Evolutionary conservation across 805 yeast species (phyloP).

Genomic region (Danielia reshetovae): DNA sequence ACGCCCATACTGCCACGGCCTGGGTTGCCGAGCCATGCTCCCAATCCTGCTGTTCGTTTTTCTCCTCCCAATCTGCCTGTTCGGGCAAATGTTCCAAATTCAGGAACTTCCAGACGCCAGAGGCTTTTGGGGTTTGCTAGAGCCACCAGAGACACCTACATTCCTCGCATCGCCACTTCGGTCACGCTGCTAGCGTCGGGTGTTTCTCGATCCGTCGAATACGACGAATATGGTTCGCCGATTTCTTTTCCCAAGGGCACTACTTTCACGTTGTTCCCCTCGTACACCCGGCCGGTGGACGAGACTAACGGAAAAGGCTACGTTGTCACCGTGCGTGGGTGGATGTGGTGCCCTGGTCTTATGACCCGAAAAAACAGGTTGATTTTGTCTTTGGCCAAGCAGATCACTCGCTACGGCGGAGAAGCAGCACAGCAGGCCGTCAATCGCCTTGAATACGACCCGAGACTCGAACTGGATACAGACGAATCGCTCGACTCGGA

Average conservation of each 20-base stretch:
- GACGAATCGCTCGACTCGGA: conserved; percentile 7
- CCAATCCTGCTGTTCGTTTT: too few relatives aligned
- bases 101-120: conserved; percentile 35
- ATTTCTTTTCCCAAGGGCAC: conserved; percentile 51
- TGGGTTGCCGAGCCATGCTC: too few relatives aligned
- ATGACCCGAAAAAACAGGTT: conserved; percentile 68
- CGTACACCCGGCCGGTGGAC: conserved; percentile 28
- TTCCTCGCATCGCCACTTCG: conserved; percentile 48
- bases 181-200: conserved; percentile 47
- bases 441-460: conserved; percentile 11
- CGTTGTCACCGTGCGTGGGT: conserved; percentile 65
- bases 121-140: conserved; percentile 48
- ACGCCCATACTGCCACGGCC: conserved; percentile 1
- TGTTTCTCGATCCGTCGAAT: conserved; percentile 28
- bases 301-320: conserved; percentile 35
- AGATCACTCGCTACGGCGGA: conserved; percentile 46
- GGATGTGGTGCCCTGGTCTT: conserved; percentile 66
- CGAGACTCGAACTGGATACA: conserved; percentile 6
- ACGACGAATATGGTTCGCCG: conserved; percentile 16
- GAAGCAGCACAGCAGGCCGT: conserved; percentile 18
- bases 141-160: conserved; percentile 53
- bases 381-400: conserved; percentile 64
- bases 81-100: too few relatives aligned
- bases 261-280: conserved; percentile 46
- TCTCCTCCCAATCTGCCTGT: too few relatives aligned